Base-by-base conservation (phyloP, 768 basidiomycete species). In the Leccinum broughii region DNA sequence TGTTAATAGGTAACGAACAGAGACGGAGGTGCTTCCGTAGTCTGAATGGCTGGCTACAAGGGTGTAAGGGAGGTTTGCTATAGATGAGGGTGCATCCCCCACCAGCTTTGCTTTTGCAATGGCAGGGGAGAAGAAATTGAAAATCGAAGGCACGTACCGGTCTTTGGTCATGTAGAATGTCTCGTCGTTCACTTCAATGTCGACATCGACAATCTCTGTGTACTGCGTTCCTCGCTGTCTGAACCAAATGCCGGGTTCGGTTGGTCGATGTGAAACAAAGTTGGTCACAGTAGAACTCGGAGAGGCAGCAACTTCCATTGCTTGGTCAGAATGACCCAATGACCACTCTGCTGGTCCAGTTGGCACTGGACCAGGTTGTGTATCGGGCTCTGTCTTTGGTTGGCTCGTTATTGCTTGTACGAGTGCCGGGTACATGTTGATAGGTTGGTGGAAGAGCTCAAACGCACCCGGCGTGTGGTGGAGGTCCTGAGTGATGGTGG, bases 231-330 rank as follows among this genome's bases (percentile, higher is more conserved):
- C 72, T 28, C 51, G 66, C 24, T 65, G 64, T 51, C 51, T 66
- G 39, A 71, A 71, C 72, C 72, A 73, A 28, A 65, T 48, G 1
- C 72, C 73, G 14, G 73, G 64, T 44, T 61, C 35, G 10, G 63
- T 61, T 13, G 60, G 68, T 7, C 58, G 54, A 41, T 64, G 64
- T 7, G 66, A 58, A 2, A 68, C 59, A 41, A 61, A 56, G 46
- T 66, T 57, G 1, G 58, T 26, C 24, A 26, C 24, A 8, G 22
- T 22, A 14, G 41, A 9, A 8, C 20, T 48, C 3, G 57, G 7
- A 6, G 55, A 15, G 13, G 9, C 15, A 39, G 41, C n/a, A 6
- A 50, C 15, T 3, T 50, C 22, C 22, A 50, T 26, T 14, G 24
- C 48, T 49, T 49, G 48, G 8, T 49, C 41, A 15, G 22, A 15